phyloP scores from a whole-genome alignment of 345 rosid genomes.

The Eucalyptus rudis region DNA sequence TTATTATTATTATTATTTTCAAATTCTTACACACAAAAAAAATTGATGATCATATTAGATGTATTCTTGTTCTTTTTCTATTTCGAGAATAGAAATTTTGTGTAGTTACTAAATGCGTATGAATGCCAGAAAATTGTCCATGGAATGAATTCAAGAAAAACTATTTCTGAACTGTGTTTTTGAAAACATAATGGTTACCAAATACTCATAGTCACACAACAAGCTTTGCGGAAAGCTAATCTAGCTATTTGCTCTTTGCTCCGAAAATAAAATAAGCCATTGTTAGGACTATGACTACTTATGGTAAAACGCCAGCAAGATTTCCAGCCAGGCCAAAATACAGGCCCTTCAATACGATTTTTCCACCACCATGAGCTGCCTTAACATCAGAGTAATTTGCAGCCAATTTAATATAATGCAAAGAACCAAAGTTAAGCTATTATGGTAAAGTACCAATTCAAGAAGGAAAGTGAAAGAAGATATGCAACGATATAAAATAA shows the following conservation, averaged over 20 bases:
- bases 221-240: not conserved
- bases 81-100: too few relatives aligned
- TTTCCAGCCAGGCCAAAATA: slow-evolving; percentile 81
- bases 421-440: not conserved
- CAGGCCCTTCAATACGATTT: slow-evolving; percentile 49
- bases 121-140: too few relatives aligned
- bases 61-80: too few relatives aligned
- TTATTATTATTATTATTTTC: too few relatives aligned
- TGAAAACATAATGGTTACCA: fast-evolving
- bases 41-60: too few relatives aligned
- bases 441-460: not conserved
- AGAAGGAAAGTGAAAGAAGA: not conserved
- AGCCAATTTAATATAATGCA: not conserved
- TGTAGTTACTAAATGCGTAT: fast-evolving
- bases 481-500: not conserved
- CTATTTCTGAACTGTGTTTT: too few relatives aligned
- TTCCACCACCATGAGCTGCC: slow-evolving; percentile 65
- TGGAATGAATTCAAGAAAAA: too few relatives aligned
- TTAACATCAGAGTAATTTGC: not conserved
- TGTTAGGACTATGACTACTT: slow-evolving; percentile 10
- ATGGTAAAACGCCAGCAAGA: slow-evolving; percentile 72
- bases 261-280: not conserved
- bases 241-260: not conserved
- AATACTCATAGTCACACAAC: not conserved
- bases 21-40: too few relatives aligned